Conservation (phyloP, 176 grass and related monocot species). For the Oryza meridionalis region DNA sequence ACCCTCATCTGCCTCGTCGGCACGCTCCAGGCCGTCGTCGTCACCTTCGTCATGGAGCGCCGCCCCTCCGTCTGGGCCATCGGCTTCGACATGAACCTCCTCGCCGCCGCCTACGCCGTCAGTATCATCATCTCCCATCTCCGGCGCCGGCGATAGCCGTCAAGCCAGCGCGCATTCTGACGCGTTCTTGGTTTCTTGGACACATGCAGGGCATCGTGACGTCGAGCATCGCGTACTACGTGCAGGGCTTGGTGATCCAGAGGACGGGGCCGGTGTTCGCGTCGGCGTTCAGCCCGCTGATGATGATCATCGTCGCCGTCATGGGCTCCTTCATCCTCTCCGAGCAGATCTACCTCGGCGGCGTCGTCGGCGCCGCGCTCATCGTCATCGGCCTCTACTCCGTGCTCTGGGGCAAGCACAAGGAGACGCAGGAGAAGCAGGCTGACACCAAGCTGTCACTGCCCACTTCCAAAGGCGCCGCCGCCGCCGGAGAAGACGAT, state of each 20-base stretch:
- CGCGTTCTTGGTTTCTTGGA: background rate
- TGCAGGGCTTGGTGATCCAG: conserved; percentile 87
- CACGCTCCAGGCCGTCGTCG: conserved; percentile 76
- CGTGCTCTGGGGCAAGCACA: conserved; percentile 90
- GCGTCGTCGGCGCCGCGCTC: conserved; percentile 72
- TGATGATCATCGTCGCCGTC: conserved; percentile 98
- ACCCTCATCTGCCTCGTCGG: conserved; percentile 88
- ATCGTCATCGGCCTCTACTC: conserved; percentile 80
- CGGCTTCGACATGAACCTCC: conserved; percentile 97
- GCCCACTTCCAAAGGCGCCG: conserved; percentile 41
- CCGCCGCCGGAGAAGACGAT: conserved; percentile 8
- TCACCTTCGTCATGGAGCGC: conserved; percentile 85
- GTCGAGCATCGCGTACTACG: conserved; percentile 96
- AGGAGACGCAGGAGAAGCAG: conserved; percentile 54
- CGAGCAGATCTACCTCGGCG: conserved; percentile 88
- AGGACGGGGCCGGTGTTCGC: conserved; percentile 91
- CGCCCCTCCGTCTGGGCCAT: conserved; percentile 77
- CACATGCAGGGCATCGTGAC: conserved; percentile 73
- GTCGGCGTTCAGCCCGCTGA: conserved; percentile 95
- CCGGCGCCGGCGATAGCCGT: too few species aligned
- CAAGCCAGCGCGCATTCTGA: background rate
- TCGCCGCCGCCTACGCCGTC: conserved; percentile 91
- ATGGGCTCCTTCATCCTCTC: conserved; percentile 94
- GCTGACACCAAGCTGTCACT: conserved; percentile 40
- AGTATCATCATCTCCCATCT: background rate